Evolutionary conservation across 495 filamentous ascomycete species (phyloP).

Genomic region (Cercophora samala): DNA sequence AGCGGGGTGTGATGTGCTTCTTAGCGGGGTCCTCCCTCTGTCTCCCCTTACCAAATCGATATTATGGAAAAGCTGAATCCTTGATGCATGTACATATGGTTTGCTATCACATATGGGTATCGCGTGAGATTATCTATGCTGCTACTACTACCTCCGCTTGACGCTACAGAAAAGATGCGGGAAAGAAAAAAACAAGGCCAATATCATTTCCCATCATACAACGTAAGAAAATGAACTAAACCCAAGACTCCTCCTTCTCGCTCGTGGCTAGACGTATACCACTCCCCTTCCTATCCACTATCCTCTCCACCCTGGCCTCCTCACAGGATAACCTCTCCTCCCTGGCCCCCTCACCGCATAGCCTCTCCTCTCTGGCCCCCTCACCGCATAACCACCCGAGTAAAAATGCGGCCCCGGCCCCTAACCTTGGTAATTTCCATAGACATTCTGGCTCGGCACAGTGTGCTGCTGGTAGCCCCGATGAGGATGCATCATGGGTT

Average conservation of each 20-base stretch:
- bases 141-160: background rate
- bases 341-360: background rate
- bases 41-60: background rate
- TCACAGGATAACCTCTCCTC: background rate
- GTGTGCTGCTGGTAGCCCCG: slow-evolving; percentile 31
- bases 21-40: background rate
- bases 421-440: slow-evolving; percentile 31
- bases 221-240: background rate
- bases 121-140: background rate
- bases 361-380: background rate
- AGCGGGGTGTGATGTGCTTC: slow-evolving; percentile 6
- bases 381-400: background rate
- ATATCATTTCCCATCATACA: background rate
- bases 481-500: slow-evolving; percentile 33
- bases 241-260: background rate
- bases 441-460: slow-evolving; percentile 32
- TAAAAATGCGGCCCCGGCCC: background rate
- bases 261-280: background rate
- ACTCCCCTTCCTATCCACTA: background rate
- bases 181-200: background rate
- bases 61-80: background rate
- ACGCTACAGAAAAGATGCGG: background rate
- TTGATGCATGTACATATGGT: no score
- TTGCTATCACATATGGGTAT: background rate
- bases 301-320: background rate